A percentile compares a stretch with the other conserved stretches of the same genome.
These are phyloP conservation scores for Globisporangium nodosum DNA, from an alignment of 352 stramenopile genomes.

Conservation along the genomic window DNA sequence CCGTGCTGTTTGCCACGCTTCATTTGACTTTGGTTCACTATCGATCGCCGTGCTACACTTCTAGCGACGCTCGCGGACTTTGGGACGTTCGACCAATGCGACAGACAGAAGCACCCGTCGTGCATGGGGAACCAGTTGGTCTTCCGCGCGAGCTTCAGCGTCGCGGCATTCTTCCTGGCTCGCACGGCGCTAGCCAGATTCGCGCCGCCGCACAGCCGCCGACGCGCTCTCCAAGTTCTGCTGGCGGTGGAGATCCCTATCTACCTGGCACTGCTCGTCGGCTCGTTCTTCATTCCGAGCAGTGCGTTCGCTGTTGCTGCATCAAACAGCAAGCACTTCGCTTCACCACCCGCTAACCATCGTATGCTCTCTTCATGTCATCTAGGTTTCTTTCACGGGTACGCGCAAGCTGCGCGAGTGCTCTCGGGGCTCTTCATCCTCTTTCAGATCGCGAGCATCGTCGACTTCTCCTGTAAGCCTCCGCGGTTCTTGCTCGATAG, in stretches of 20 bases:
- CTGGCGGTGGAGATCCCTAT: slow-evolving; percentile 37
- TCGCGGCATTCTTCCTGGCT: slow-evolving; percentile 48
- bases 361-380: neutral
- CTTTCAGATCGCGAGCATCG: slow-evolving; percentile 76
- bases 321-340: too few species aligned
- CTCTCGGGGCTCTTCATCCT: slow-evolving; percentile 69
- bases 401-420: slow-evolving; percentile 46
- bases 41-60: too few species aligned
- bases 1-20: neutral
- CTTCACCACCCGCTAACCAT: neutral
- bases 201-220: slow-evolving; percentile 18
- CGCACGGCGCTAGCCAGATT: slow-evolving; percentile 46
- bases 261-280: slow-evolving; percentile 44
- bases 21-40: neutral
- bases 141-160: slow-evolving; percentile 62
- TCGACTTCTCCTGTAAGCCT: slow-evolving; percentile 65
- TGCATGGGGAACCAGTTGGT: slow-evolving; percentile 69
- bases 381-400: slow-evolving; percentile 62
- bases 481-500: neutral
- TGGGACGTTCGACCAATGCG: slow-evolving; percentile 61
- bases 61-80: slow-evolving; percentile 32
- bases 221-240: slow-evolving; percentile 24
- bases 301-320: slow-evolving; percentile 18
- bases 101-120: slow-evolving; percentile 25
- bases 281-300: slow-evolving; percentile 71